Conservation (phyloP, 768 basidiomycete species). For the Epithele typhae region DNA sequence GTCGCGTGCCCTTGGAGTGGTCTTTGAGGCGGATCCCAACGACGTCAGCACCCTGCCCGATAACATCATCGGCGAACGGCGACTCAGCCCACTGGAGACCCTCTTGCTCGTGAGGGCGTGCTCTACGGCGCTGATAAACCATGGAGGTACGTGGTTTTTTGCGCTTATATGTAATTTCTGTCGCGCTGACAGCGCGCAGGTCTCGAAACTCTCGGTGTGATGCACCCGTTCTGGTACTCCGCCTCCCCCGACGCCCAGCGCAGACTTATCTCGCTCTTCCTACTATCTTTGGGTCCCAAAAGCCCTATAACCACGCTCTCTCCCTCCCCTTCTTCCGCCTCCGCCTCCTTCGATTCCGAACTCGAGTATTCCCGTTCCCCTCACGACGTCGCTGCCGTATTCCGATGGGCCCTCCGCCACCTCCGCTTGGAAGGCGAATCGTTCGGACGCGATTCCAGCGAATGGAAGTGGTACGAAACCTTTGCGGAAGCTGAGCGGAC, state of each 20-base stretch:
- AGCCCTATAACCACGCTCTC: constrained; percentile 45
- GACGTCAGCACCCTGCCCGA: constrained; percentile 45
- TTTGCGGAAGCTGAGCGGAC: constrained; percentile 60
- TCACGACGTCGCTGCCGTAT: constrained; percentile 74
- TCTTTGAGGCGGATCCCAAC: constrained; percentile 58
- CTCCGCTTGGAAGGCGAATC: constrained; percentile 53
- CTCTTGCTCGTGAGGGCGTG: constrained; percentile 63
- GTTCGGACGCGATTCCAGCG: constrained; percentile 49
- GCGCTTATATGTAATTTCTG: constrained; percentile 6
- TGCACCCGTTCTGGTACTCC: constrained; percentile 84
- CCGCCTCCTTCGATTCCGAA: constrained; percentile 59
- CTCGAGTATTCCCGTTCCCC: constrained; percentile 60
- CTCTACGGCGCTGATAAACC: constrained; percentile 58
- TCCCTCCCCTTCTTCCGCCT: constrained; percentile 42
- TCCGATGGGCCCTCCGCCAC: constrained; percentile 80
- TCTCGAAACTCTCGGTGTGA: constrained; percentile 76
- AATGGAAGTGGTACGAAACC: constrained; percentile 60
- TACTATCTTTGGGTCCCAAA: constrained; percentile 55
- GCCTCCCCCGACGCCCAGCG: constrained; percentile 67
- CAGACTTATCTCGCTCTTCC: constrained; percentile 65
- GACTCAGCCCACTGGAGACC: constrained; percentile 59
- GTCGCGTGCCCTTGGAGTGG: constrained; percentile 46
- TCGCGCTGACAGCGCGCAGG: constrained; percentile 37
- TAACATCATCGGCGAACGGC: constrained; percentile 49
- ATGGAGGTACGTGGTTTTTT: constrained; percentile 40